phyloP scores from a whole-genome alignment of 345 rosid species.

The Aethionema arabicum region DNA sequence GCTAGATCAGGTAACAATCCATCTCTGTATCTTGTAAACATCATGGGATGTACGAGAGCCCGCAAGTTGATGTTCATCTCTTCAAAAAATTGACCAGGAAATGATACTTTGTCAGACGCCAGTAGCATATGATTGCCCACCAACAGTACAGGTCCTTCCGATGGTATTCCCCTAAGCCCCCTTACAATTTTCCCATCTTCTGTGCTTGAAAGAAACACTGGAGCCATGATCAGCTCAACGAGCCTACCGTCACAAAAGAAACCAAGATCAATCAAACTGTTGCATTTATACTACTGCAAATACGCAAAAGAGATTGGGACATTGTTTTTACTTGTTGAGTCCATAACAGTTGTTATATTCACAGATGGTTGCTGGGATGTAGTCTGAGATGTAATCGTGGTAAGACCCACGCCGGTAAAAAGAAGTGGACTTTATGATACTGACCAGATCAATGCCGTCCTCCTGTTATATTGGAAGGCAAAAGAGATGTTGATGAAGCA shows the following conservation, averaged over 20 bases:
- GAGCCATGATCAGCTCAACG: constrained; percentile 42
- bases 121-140: constrained; percentile 85
- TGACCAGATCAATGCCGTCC: constrained; percentile 58
- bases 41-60: constrained; percentile 67
- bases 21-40: constrained; percentile 49
- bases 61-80: constrained; percentile 68
- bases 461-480: constrained; percentile 46
- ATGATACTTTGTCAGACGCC: constrained; percentile 56
- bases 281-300: constrained; percentile 8
- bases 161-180: constrained; percentile 75
- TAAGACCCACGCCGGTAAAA: constrained; percentile 58
- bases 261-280: constrained; percentile 15
- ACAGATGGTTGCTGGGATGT: constrained; percentile 54
- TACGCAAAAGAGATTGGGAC: constrained; percentile 18
- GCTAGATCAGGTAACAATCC: constrained; percentile 41
- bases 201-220: constrained; percentile 73
- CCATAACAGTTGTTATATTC: constrained; percentile 43
- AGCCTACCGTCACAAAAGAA: constrained; percentile 28
- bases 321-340: constrained; percentile 26
- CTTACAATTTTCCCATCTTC: constrained; percentile 67
- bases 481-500: constrained; percentile 18
- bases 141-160: constrained; percentile 74
- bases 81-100: constrained; percentile 44
- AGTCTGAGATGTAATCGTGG: constrained; percentile 54
- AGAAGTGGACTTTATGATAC: constrained; percentile 59